Base-by-base conservation (phyloP, 805 yeast genomes). In the Cyberlindnera saturnus region DNA sequence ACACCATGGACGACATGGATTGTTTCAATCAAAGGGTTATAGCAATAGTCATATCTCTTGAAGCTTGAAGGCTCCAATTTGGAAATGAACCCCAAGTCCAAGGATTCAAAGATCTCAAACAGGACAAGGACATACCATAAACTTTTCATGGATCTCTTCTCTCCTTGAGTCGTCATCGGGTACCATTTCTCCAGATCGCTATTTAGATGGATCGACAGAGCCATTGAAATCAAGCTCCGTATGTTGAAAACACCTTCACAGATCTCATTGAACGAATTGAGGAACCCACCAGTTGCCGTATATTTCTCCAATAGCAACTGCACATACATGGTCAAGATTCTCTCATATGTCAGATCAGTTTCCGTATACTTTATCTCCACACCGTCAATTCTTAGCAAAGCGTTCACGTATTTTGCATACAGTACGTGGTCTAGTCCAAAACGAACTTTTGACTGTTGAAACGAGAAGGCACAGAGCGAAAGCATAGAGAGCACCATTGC, bases 41-140 rank as follows among this genome's bases (percentile, higher is more conserved):
- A 46, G 23, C 48, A 49, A 33, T 42, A 42, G 14, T 46, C 52
- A 39, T 42, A 40, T 36, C 52, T 34, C 32, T 49, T 43, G 40
- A 49, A 46, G 11, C 37, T 34, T 13, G 46, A 43, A 1, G 52
- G 49, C 11, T 49, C 52, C 20, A 49, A 40, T 36, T 49, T 49
- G 32, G 52, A 49, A 6, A 49, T 46, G 38, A 44, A 44, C 13
- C 52, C 49, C 30, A 49, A 23, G 20, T 49, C 52, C 46, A 44
- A 46, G 8, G 49, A 45, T 20, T 45, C 52, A 39, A 46, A 44
- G 2, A 41, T 38, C 20, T 49, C 52, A 33, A 44, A 49, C 3
- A 46, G 30, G 11, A 49, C 46, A 5, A 49, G 36, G 4, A 42
- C 39, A 26, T 49, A 49, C 52, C 52, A 49, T 16, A 49, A 30